Base-by-base conservation (phyloP, 2,329 filamentous ascomycete species). In the Sporothrix euskadiensis region DNA sequence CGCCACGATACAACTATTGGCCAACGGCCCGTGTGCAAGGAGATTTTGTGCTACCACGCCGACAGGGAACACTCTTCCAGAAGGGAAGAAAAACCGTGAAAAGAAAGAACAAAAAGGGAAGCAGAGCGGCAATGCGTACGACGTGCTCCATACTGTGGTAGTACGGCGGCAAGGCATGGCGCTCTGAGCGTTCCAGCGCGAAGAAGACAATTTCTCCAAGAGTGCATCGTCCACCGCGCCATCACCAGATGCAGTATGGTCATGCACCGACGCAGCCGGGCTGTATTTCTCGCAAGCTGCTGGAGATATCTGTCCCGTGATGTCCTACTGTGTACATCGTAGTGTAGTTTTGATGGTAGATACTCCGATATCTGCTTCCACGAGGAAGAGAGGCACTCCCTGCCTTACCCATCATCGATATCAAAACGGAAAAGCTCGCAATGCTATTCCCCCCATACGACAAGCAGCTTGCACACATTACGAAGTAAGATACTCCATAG, bases 21-120 rank as follows among this genome's bases (percentile, higher is more conserved):
- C 35, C 59, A 63, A 71, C 16, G 59, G 59, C 52, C 39, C 47
- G 59, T 52, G 30, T 30, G 61, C 39, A 47, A 66, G 22, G 56
- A 71, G 54, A 52, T 19, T 5, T 41, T 69, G 57, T 73, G 71
- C 66, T 19, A 56, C 54, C 44, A 70, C 66, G n/a, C 54, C 66
- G 26, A 54, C 72, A 73, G 22, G 66, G 66, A 70, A 49, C 59
- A 54, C n/a, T 56, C 56, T 73, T 73, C 71, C 71, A 73, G 71
- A 73, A 69, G 71, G 12, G 30, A 16, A 22, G 19, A 26, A 22
- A 56, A 22, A 26, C 26, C 8, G 14, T 30, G 22, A 8, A 56
- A 56, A 26, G 12, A 26, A 69, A 39, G 19, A 19, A 2, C 16
- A 32, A 47, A 57, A 56, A 26, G 9, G 52, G n/a, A 19, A 32